phyloP scores from a whole-genome alignment of 345 rosid species.

The Salix suchowensis region DNA sequence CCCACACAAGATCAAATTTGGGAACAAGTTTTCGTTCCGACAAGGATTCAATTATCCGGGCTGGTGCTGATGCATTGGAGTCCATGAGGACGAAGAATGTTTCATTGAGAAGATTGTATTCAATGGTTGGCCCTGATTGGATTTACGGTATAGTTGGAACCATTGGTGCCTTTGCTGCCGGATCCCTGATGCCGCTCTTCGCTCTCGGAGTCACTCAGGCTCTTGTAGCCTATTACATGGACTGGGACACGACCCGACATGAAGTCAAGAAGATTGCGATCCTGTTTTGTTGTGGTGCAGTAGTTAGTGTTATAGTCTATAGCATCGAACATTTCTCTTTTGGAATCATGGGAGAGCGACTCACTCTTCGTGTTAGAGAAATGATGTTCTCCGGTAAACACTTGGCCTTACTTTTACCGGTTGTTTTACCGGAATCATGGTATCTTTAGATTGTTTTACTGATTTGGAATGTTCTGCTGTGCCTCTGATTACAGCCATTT shows the following conservation, averaged over 20 bases:
- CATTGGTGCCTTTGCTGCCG: slow-evolving; percentile 63
- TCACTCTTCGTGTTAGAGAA: slow-evolving; percentile 86
- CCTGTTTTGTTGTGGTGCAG: slow-evolving; percentile 66
- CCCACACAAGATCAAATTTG: slow-evolving; percentile 59
- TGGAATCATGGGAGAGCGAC: slow-evolving; percentile 89
- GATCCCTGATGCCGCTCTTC: slow-evolving; percentile 93
- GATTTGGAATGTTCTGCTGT: background rate
- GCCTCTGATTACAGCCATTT: slow-evolving; percentile 48
- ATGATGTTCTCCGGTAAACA: slow-evolving; percentile 66
- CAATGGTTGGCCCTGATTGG: slow-evolving; percentile 91
- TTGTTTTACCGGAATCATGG: no score
- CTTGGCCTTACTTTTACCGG: background rate
- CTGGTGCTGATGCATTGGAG: slow-evolving; percentile 43
- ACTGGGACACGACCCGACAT: slow-evolving; percentile 62
- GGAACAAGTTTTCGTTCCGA: slow-evolving; percentile 78
- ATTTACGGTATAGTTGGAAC: slow-evolving; percentile 67
- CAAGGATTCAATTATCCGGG: slow-evolving; percentile 56
- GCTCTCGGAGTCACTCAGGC: slow-evolving; percentile 95
- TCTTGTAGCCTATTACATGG: slow-evolving; percentile 73
- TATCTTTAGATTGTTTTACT: no score
- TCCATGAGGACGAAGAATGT: slow-evolving; percentile 35
- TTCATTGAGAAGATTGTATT: slow-evolving; percentile 54
- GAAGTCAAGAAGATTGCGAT: slow-evolving; percentile 73
- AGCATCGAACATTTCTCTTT: slow-evolving; percentile 65
- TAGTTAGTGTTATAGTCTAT: slow-evolving; percentile 54